phyloP scores from a whole-genome alignment of 208 protist genomes.

The Balamuthia mandrillaris region DNA sequence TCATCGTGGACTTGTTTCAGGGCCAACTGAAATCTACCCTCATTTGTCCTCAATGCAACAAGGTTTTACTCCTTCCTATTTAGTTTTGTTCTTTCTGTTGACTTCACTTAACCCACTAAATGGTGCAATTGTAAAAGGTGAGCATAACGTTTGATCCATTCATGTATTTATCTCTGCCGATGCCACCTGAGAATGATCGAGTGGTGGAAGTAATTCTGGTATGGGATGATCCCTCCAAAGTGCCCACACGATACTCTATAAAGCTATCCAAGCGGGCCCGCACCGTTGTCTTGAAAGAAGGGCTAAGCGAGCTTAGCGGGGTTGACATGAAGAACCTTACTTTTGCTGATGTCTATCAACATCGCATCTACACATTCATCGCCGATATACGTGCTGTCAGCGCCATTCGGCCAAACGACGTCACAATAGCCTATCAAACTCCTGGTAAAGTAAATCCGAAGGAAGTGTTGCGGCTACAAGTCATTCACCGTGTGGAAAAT shows the following conservation, averaged over 20 bases:
- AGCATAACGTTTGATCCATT: conserved; percentile 78
- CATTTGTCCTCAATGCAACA: background rate
- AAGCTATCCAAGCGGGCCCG: background rate
- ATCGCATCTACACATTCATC: background rate
- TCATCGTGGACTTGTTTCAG: conserved; percentile 80
- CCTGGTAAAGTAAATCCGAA: background rate
- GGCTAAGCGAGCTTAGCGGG: background rate
- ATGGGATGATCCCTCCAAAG: background rate
- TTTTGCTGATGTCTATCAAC: background rate
- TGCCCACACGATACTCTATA: background rate
- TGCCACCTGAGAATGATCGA: background rate
- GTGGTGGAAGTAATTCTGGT: conserved; percentile 23
- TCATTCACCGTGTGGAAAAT: background rate
- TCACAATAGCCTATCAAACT: background rate
- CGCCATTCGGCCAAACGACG: background rate
- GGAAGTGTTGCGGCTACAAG: background rate
- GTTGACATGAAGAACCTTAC: background rate
- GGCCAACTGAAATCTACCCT: conserved; percentile 65
- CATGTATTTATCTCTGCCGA: conserved; percentile 77
- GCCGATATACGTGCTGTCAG: background rate
- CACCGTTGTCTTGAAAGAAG: background rate
- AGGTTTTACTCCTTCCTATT: too few relatives aligned
- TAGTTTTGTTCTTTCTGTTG: too few relatives aligned
- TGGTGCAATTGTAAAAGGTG: conserved; percentile 60
- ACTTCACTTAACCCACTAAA: too few relatives aligned